Evolutionary conservation across 805 yeast genomes (phyloP), one percentile per base, ranked within the genome.

Genomic region (Kluyveromyces lactis): DNA sequence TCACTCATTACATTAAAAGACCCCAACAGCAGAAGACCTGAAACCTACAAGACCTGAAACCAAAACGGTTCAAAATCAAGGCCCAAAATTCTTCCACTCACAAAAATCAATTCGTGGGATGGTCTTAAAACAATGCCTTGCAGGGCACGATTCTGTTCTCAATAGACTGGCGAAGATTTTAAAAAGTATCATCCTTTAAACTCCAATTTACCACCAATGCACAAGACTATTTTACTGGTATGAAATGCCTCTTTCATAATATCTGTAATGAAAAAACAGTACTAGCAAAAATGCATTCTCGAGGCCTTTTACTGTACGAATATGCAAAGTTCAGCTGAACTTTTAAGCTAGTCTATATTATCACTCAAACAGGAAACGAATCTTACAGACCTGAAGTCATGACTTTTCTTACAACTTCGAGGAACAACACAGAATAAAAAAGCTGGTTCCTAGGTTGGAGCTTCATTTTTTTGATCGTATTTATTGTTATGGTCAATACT

Each of bases 1-100:
- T 68, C 81, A 75, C 83, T 69, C 71, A 67, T 73, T 71, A 76
- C 77, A 69, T 71, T 76, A 78, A 71, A 68, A 63, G 62, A 64
- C 66, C 49, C 51, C 45, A 32, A 28, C 39, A 42, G 38, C 47
- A 37, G 39, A 19, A 18, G 29, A 37, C 35, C 18, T 15, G 30
- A 21, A 10, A 36, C 24, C 41, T 31, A 28, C 24, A 32, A 39
- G 33, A 40, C 37, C 18, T 31, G 16, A 26, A 30, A 45, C 43
- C 59, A 52, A 41, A 53, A 53, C 58, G 58, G 45, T 40, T 31
- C 17, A 8, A 23, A 17, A 23, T 31, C 36, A 39, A 34, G 30
- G 33, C 33, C 26, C 29, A 17, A 36, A 21, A 27, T 27, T 27
- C 30, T 27, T n/a, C 16, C 30, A n/a, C 30, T 27, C 30, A 27